These are phyloP conservation scores for Rhizopogon sp. DNA, from an alignment of 768 basidiomycete genomes.

Conservation along the genomic window DNA sequence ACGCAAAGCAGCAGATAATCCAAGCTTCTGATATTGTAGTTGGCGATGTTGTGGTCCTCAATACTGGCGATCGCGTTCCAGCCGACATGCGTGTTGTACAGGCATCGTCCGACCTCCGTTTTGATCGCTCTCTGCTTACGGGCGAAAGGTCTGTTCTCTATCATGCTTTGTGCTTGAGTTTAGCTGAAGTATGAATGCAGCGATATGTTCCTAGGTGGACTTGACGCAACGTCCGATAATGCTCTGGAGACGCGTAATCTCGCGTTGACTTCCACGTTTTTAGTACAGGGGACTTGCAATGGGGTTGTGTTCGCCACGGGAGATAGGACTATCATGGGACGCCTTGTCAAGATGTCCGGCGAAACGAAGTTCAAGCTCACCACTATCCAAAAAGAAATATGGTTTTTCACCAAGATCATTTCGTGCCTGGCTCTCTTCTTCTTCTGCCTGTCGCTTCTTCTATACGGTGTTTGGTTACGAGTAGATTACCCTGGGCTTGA, in stretches of 20 bases:
- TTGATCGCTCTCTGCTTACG: slow-evolving; percentile 64
- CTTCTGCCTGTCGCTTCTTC: slow-evolving; percentile 37
- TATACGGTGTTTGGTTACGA: slow-evolving; percentile 31
- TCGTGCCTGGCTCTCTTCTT: slow-evolving; percentile 36
- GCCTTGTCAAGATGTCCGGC: slow-evolving; percentile 35
- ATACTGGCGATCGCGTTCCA: slow-evolving; percentile 64
- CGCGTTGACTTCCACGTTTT: slow-evolving; percentile 24
- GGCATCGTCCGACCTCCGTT: slow-evolving; percentile 49
- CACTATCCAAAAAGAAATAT: slow-evolving; percentile 5
- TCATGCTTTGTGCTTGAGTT: slow-evolving; percentile 18
- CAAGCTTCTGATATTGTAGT: slow-evolving; percentile 60
- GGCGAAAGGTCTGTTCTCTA: slow-evolving; percentile 44
- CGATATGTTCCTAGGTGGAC: slow-evolving; percentile 29
- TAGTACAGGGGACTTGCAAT: slow-evolving; percentile 45
- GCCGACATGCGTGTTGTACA: slow-evolving; percentile 66
- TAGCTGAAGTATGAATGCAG: slow-evolving; percentile 6
- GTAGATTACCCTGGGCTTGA: slow-evolving; percentile 24
- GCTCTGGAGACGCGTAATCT: slow-evolving; percentile 48
- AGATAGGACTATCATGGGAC: slow-evolving; percentile 44
- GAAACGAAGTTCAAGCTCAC: slow-evolving; percentile 32
- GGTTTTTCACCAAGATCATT: slow-evolving; percentile 52
- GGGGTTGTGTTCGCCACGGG: slow-evolving; percentile 47
- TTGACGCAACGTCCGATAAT: slow-evolving; percentile 39
- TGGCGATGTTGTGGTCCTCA: slow-evolving; percentile 61
- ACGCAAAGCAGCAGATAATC: slow-evolving; percentile 38